phyloP scores from a whole-genome alignment of 2,329 filamentous ascomycete genomes.

The Sodiomyces alkalinus region DNA sequence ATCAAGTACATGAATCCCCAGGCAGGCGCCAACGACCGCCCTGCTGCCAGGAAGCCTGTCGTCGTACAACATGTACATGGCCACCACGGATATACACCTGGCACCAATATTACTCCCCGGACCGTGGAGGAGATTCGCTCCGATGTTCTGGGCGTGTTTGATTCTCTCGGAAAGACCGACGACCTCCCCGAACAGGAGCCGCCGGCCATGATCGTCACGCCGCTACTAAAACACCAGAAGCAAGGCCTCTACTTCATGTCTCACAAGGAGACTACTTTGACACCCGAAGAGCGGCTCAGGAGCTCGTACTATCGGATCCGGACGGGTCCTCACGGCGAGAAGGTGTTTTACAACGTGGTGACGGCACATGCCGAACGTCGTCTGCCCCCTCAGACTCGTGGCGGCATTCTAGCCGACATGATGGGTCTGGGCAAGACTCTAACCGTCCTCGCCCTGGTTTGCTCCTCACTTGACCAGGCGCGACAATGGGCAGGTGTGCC shows the following conservation, averaged over 20 bases:
- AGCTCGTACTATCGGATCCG: conserved; percentile 66
- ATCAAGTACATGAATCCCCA: conserved; percentile 64
- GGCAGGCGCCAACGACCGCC: conserved; percentile 29
- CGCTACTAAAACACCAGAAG: conserved; percentile 72
- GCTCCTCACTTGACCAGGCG: conserved; percentile 48
- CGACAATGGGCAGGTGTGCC: conserved; percentile 39
- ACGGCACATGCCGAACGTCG: conserved; percentile 50
- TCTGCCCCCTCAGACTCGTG: conserved; percentile 50
- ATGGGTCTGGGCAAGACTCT: conserved; percentile 84
- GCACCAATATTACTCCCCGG: conserved; percentile 26
- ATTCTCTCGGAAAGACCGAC: conserved; percentile 62
- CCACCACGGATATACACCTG: conserved; percentile 10
- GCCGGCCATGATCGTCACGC: conserved; percentile 42
- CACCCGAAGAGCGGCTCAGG: conserved; percentile 44
- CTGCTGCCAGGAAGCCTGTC: conserved; percentile 16
- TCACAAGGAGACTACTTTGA: conserved; percentile 48
- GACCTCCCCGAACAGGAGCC: conserved; percentile 62
- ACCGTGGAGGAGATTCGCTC: conserved; percentile 76
- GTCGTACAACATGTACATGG: too few species aligned
- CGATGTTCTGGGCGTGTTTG: conserved; percentile 78
- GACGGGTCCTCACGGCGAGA: conserved; percentile 31
- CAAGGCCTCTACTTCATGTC: conserved; percentile 82
- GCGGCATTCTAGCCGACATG: conserved; percentile 69
- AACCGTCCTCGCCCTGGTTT: conserved; percentile 67
- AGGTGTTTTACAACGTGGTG: conserved; percentile 68